These are phyloP conservation scores for Syzygium jambos DNA, from an alignment of 345 rosid species.

Conservation along the genomic window DNA sequence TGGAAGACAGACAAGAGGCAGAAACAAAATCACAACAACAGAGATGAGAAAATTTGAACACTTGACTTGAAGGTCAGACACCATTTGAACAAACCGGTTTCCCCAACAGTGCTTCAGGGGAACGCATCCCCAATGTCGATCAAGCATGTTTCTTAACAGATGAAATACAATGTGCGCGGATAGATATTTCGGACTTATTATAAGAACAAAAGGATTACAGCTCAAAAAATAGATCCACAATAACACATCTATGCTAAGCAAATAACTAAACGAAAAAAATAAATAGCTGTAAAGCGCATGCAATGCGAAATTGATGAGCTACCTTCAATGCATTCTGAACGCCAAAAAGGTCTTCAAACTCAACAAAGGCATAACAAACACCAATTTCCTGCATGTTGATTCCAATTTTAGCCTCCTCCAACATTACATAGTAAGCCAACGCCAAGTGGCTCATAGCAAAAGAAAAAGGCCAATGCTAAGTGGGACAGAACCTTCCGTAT, in stretches of 20 bases:
- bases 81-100: background rate
- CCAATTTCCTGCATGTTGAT: conserved; percentile 58
- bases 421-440: background rate
- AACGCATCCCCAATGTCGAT: background rate
- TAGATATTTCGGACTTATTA: background rate
- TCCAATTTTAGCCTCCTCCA: conserved; percentile 2
- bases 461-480: background rate
- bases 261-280: background rate
- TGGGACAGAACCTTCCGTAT: conserved; percentile 60
- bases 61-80: background rate
- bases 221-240: background rate
- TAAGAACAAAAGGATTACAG: background rate
- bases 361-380: conserved; percentile 94
- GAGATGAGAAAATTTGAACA: background rate
- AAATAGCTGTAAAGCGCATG: background rate
- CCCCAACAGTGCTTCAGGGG: background rate
- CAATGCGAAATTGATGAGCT: background rate
- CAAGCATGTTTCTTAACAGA: background rate
- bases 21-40: background rate
- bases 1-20: background rate
- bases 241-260: background rate
- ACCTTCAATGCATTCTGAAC: conserved; percentile 96
- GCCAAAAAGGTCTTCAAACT: conserved; percentile 76
- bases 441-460: background rate
- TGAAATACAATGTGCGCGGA: background rate